phyloP scores from a whole-genome alignment of 306 rosid species.

The Fragaria iinumae region DNA sequence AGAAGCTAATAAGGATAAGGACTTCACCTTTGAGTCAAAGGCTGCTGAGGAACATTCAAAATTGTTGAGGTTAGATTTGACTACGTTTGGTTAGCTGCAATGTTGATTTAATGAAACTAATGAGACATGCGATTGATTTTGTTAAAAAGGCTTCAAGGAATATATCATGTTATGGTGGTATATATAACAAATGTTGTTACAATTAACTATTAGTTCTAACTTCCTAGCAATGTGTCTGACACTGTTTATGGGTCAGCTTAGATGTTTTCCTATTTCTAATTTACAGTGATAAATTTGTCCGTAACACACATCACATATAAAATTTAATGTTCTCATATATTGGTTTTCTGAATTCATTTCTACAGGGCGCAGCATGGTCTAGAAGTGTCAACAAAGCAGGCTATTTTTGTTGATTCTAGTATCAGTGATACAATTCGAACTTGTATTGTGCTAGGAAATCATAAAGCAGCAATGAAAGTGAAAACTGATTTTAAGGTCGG shows the following conservation, averaged over 20 bases:
- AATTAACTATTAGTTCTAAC: not conserved
- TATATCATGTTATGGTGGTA: constrained; percentile 15
- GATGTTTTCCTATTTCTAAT: not conserved
- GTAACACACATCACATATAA: no score
- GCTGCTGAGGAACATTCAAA: constrained; percentile 98
- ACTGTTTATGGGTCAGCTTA: not conserved
- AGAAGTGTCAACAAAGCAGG: constrained; percentile 90
- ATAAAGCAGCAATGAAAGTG: constrained; percentile 86
- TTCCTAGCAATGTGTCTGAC: constrained; percentile 8
- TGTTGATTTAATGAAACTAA: constrained; percentile 8
- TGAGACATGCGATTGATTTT: constrained; percentile 12
- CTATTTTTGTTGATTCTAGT: constrained; percentile 97
- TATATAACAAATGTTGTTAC: constrained; percentile 1
- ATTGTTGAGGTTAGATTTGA: constrained; percentile 61
- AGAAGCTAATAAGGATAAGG: constrained; percentile 59
- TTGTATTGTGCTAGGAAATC: constrained; percentile 95
- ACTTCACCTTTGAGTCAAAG: constrained; percentile 80
- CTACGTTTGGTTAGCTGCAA: constrained; percentile 16
- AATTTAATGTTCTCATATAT: not conserved
- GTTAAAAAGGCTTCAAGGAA: constrained; percentile 10
- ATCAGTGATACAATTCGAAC: constrained; percentile 94
- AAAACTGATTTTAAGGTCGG: constrained; percentile 94
- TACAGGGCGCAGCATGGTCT: constrained; percentile 87
- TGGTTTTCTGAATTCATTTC: not conserved
- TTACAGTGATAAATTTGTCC: not conserved